These are phyloP conservation scores for Centaurea solstitialis DNA, from an alignment of 129 eudicot genomes.

Conservation along the genomic window DNA sequence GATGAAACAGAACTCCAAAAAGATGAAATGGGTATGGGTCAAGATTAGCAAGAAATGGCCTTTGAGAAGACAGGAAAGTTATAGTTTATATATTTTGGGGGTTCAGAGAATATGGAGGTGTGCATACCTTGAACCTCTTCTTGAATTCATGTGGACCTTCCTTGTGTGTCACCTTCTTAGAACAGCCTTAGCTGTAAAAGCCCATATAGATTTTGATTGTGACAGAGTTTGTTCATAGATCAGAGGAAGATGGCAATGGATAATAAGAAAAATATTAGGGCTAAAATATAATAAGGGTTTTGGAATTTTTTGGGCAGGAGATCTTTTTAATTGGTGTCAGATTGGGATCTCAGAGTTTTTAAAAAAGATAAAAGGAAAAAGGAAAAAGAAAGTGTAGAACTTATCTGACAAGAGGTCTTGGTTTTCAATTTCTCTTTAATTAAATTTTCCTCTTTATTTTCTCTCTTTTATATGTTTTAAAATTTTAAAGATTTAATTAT, in stretches of 20 bases:
- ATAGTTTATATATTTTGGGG: constrained; percentile 37
- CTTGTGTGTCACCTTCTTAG: constrained; percentile 54
- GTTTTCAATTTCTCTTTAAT: constrained; percentile 11
- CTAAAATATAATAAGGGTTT: constrained; percentile 20
- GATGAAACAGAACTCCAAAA: constrained; percentile 29
- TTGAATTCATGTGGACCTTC: constrained; percentile 63
- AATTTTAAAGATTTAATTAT: too few species aligned
- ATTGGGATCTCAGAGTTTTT: constrained; percentile 72
- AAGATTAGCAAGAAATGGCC: constrained; percentile 19
- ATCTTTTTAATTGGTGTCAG: constrained; percentile 53
- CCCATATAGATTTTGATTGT: constrained; percentile 73
- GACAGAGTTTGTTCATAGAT: constrained; percentile 89
- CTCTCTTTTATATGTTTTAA: too few species aligned
- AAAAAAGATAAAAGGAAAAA: neutral
- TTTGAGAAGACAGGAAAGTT: constrained; percentile 39
- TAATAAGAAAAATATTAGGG: constrained; percentile 35
- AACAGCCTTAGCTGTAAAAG: constrained; percentile 87
- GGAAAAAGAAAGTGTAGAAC: neutral
- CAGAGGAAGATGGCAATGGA: constrained; percentile 53
- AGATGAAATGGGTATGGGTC: constrained; percentile 72
- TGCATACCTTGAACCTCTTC: constrained; percentile 86
- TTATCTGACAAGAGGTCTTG: constrained; percentile 28
- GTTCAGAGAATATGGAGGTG: constrained; percentile 76
- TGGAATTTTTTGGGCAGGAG: constrained; percentile 63
- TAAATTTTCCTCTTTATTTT: neutral